Evolutionary conservation across 345 rosid genomes (phyloP).

Genomic region (Camelina hispida): DNA sequence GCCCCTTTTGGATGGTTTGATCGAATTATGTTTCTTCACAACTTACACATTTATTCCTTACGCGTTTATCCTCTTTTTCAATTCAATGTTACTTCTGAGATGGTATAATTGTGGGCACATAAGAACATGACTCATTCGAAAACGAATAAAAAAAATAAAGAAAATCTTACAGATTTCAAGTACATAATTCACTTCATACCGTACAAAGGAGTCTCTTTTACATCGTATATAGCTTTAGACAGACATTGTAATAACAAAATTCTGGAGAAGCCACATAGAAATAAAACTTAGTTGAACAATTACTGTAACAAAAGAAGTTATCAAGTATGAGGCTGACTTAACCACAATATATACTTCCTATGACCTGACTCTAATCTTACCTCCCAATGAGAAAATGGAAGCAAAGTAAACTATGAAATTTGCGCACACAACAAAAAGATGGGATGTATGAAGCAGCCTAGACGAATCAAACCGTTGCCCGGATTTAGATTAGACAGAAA

Average conservation of each 20-base stretch:
- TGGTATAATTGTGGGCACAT: not conserved
- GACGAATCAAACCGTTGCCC: not conserved
- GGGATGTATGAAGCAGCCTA: not conserved
- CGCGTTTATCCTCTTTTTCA: not conserved
- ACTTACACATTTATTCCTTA: not conserved
- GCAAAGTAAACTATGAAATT: not conserved
- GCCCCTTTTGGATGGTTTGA: not conserved
- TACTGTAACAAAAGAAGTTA: not conserved
- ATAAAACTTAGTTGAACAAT: not conserved
- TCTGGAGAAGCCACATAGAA: not conserved
- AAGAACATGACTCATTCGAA: not conserved
- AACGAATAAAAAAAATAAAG: not conserved
- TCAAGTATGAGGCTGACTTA: not conserved
- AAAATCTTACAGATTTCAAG: not conserved
- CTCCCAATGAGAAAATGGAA: constrained; percentile 9
- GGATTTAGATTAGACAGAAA: not conserved
- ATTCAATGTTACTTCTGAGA: not conserved
- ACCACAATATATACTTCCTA: constrained; percentile 3
- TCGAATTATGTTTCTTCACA: not conserved
- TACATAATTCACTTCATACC: not conserved
- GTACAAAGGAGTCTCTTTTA: constrained; percentile 19
- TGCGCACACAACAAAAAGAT: not conserved
- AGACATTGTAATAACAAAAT: not conserved
- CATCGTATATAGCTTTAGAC: not conserved
- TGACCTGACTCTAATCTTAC: constrained; percentile 20